Evolutionary conservation across 352 stramenopile genomes (phyloP), one percentile per base, ranked within the genome.

Genomic region (Globisporangium parvum): DNA sequence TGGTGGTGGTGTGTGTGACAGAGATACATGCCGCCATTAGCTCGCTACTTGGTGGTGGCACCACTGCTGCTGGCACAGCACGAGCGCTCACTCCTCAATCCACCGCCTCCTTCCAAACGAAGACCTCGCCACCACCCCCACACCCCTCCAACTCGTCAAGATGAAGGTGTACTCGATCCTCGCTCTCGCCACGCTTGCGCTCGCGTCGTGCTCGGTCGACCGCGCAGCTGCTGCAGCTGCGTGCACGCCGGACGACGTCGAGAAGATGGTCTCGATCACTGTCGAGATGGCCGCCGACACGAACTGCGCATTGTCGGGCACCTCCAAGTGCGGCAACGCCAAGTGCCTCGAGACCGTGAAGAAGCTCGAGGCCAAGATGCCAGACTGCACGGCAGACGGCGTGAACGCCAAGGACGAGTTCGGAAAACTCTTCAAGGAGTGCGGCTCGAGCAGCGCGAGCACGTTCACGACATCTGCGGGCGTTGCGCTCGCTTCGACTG

Each of bases 271-370:
- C 1, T 20, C 21, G 1, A 23, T 51, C 46, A 9, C n/a, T 11
- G 11, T 3, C 23, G 33, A 37, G 46, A 5, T 37, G 26, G 26
- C 26, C 26, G 26, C 26, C 3, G 26, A 31, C 46, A 6, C 11
- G 5, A 12, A 14, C 26, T 31, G 26, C 26, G 26, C 20, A 14
- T 21, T 17, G 46, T 21, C n/a, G 14, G 33, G 20, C 20, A 21
- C 45, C 2, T 21, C 45, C 46, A 18, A 37, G 3, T 51, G 46
- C 23, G 20, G 20, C 20, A 51, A 51, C 5, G 46, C 21, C 23
- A 26, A 51, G 46, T 51, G 46, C 5, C 21, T 51, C 23, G 33
- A 51, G 46, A 51, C 24, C 1, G 37, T 37, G 46, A 8, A 51
- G 46, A 21, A 1, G 14, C 4, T 51, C 2, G 11, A 2, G 21